A percentile compares a stretch with the other conserved stretches of the same genome.
phyloP scores from a whole-genome alignment of 192 early-diverging fungal species.

The Coemansia sp. region DNA sequence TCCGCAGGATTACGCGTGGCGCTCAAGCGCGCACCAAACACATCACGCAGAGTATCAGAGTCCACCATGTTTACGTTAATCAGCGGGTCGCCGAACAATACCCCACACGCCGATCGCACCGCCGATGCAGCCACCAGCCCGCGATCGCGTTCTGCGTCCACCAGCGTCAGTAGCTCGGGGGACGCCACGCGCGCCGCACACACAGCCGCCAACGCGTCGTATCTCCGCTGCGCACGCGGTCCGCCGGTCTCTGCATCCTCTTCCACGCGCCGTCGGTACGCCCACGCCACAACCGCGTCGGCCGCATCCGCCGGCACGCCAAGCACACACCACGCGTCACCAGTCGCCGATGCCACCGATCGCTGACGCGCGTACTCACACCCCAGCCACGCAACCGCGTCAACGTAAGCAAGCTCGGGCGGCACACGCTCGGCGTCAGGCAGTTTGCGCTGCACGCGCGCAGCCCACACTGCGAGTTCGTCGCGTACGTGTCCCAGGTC shows the following conservation, averaged over 20 bases:
- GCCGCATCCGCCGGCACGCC: slow-evolving; percentile 50
- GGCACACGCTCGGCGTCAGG: slow-evolving; percentile 16
- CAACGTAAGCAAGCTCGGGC: neutral
- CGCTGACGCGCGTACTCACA: slow-evolving; percentile 5
- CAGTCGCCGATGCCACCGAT: neutral
- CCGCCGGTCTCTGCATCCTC: slow-evolving; percentile 50
- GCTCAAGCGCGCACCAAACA: slow-evolving; percentile 23
- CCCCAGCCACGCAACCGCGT: slow-evolving; percentile 12
- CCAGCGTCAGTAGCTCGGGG: slow-evolving; percentile 41
- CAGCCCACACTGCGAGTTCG: slow-evolving; percentile 20
- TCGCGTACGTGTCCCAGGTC: slow-evolving; percentile 23
- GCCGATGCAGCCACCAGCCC: slow-evolving; percentile 53
- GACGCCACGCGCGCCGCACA: slow-evolving; percentile 12
- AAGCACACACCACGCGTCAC: slow-evolving; percentile 25
- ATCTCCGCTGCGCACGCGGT: slow-evolving; percentile 12
- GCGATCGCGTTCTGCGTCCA: slow-evolving; percentile 54
- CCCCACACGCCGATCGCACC: slow-evolving; percentile 45
- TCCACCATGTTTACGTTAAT: slow-evolving; percentile 40
- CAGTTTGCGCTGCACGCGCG: slow-evolving; percentile 29
- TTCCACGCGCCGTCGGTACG: slow-evolving; percentile 45
- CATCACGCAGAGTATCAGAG: slow-evolving; percentile 31
- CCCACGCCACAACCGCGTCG: slow-evolving; percentile 54
- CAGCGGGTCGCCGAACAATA: slow-evolving; percentile 30
- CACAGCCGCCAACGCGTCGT: slow-evolving; percentile 52
- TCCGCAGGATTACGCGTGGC: slow-evolving; percentile 29